These are phyloP conservation scores for Diplosphaera chodatii DNA, from an alignment of 139 green algal genomes.

Conservation along the genomic window DNA sequence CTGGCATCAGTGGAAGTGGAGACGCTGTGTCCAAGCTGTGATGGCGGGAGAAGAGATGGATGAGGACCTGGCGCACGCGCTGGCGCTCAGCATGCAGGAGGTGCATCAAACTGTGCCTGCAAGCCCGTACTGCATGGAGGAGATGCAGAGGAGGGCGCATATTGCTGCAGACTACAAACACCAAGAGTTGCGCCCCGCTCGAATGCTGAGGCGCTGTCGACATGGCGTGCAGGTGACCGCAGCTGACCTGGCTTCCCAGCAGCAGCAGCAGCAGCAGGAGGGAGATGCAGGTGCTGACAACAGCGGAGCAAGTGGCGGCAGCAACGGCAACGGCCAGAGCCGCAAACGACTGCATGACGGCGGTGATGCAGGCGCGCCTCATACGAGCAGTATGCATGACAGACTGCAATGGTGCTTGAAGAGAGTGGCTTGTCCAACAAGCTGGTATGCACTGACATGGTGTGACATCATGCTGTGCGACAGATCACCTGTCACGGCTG, in stretches of 20 bases:
- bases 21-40: neutral
- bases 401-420: neutral
- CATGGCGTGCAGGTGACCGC: no score
- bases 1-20: no score
- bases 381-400: no score
- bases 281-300: neutral
- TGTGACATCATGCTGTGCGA: no score
- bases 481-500: no score
- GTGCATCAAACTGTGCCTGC: neutral
- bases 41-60: neutral
- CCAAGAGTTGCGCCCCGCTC: no score
- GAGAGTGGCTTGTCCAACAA: no score
- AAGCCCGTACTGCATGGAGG: neutral
- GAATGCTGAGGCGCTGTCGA: no score
- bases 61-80: neutral
- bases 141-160: neutral
- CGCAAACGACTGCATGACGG: neutral
- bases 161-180: no score
- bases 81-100: neutral
- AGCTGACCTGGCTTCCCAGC: no score
- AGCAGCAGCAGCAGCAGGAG: no score
- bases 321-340: neutral
- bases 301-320: neutral
- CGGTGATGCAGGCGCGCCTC: neutral
- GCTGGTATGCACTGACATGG: neutral